Conservation (phyloP, 305 asterid genomes). For the Rubia tinctorum region DNA sequence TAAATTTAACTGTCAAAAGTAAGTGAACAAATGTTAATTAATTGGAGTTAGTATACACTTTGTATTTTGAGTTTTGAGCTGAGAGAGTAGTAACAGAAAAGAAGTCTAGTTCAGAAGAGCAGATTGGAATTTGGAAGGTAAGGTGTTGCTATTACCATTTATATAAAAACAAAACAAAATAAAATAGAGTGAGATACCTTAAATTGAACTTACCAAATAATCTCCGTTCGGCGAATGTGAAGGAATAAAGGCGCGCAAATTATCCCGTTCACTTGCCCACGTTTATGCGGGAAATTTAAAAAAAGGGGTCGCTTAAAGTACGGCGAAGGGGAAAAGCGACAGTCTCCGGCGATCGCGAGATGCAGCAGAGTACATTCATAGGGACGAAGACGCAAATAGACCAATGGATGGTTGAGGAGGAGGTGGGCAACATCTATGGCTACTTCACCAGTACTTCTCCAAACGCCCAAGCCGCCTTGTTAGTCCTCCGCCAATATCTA, state of each 20-base stretch:
- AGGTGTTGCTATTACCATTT: too few species aligned
- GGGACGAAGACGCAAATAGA: conserved; percentile 69
- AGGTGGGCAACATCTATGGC: conserved; percentile 48
- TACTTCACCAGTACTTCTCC: conserved; percentile 53
- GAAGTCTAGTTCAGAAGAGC: too few species aligned
- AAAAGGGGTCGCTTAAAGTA: neutral
- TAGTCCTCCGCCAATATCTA: conserved; percentile 22
- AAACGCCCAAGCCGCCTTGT: conserved; percentile 64
- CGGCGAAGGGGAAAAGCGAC: neutral
- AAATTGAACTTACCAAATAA: too few species aligned
- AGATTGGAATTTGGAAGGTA: too few species aligned
- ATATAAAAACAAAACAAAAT: too few species aligned
- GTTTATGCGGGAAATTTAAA: neutral
- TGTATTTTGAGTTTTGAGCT: too few species aligned
- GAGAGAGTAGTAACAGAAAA: too few species aligned
- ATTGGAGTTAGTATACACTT: too few species aligned
- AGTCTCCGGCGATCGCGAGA: conserved; percentile 15
- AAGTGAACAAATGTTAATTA: too few species aligned
- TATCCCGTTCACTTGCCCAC: neutral
- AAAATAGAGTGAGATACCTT: too few species aligned
- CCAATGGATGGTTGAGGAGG: conserved; percentile 72
- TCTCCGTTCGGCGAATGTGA: neutral
- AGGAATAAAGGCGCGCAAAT: neutral
- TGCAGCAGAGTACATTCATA: conserved; percentile 31
- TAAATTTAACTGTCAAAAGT: too few species aligned